These are phyloP conservation scores for Massariosphaeria phaeospora DNA, from an alignment of 495 filamentous ascomycete species.

Conservation along the genomic window DNA sequence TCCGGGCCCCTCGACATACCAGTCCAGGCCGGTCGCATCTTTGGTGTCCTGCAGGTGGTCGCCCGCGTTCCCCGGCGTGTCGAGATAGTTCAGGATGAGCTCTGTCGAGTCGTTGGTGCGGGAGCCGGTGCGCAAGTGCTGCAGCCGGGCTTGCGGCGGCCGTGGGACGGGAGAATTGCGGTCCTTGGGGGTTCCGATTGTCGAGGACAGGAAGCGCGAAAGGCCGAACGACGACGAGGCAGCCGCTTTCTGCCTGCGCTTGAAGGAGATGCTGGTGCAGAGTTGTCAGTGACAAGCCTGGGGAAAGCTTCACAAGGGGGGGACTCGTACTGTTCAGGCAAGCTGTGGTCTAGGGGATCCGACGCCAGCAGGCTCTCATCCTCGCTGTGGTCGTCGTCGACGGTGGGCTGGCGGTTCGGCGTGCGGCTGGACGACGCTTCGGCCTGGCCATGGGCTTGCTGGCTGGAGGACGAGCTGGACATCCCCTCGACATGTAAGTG, in stretches of 20 bases:
- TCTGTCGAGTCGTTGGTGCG: constrained; percentile 34
- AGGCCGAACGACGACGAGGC: constrained; percentile 55
- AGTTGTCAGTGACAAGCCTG: no score
- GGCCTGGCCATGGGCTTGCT: constrained; percentile 34
- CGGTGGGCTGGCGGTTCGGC: constrained; percentile 24
- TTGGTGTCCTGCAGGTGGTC: constrained; percentile 49
- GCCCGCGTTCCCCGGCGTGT: constrained; percentile 35
- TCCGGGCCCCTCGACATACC: constrained; percentile 88
- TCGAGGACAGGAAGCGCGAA: constrained; percentile 52
- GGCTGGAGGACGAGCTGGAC: constrained; percentile 40
- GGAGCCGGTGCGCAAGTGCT: constrained; percentile 13
- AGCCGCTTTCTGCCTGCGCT: constrained; percentile 69
- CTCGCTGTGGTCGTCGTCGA: constrained; percentile 32
- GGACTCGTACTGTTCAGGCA: constrained; percentile 37
- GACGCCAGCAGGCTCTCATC: constrained; percentile 36
- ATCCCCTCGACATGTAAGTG: constrained; percentile 32
- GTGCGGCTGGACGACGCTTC: constrained; percentile 38
- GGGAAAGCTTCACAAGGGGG: no score
- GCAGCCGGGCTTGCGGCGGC: constrained; percentile 5
- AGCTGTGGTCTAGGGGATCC: constrained; percentile 35
- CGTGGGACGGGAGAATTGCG: constrained; percentile 31
- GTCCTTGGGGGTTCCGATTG: constrained; percentile 31
- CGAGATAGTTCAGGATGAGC: constrained; percentile 41
- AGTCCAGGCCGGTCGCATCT: constrained; percentile 66
- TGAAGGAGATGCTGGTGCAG: constrained; percentile 78